Base-by-base conservation (phyloP, 1,284 basidiomycete species). In the Leccinum angustisporum region DNA sequence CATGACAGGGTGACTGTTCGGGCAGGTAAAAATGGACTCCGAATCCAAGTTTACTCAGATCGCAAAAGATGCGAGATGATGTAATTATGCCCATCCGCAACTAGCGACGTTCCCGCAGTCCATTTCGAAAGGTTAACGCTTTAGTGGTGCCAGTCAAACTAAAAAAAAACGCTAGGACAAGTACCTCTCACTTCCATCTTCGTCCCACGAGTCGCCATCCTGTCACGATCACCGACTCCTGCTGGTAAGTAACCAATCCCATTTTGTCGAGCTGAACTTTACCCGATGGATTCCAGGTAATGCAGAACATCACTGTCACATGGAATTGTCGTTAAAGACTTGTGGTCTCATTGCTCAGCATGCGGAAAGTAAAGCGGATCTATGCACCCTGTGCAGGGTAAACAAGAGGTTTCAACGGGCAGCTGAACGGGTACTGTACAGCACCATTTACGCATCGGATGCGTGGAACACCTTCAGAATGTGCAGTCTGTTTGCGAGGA, bases 371-470 rank as follows among this genome's bases (percentile, higher is more conserved):
- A 82, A 80, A 57, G 69, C 76, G 61, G 86, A 87, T 69, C 77
- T 88, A 55, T 81, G 79, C 62, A 67, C 77, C 14, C 78, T 88
- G 36, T 85, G 82, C 70, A 77, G 79, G 63, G 86, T 87, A 36
- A 86, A 81, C 60, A 83, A 78, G 68, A 70, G 72, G 9, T 86
- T 88, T 66, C 82, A 78, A 63, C 69, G 70, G 31, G 82, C 79
- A 50, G 84, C 84, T 9, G 85, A 88, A 68, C 79, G 77, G 53
- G 80, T 80, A 2, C 74, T 88, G 5, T 88, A 88, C 75, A 85
- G 83, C 65, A 85, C 82, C 1, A 73, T 88, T 18, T 77, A 80
- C 62, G 70, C 86, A 67, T 73, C 73, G 27, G 76, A 79, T 59
- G 65, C 77, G 36, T 65, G 66, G 61, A 69, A 75, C 34, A 80